Evolutionary conservation across 2,329 filamentous ascomycete genomes (phyloP), one percentile per base, ranked within the genome.

Genomic region (Chaetomium olivaceum): DNA sequence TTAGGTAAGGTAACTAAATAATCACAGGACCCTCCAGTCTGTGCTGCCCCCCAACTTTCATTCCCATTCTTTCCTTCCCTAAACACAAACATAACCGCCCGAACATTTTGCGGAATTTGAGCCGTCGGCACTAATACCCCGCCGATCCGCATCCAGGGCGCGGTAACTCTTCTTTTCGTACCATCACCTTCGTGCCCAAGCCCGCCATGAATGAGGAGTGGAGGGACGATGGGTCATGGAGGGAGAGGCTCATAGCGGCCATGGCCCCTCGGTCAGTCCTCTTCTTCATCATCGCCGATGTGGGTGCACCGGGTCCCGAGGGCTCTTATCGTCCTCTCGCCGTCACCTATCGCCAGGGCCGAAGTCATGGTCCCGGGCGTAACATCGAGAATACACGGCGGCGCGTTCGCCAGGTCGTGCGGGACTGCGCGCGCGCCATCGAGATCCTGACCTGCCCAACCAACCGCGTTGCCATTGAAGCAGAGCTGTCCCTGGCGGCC

Each of bases 351-450:
- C 39, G 39, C 39, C 39, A 46, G 16, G 39, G 39, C 39, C 39
- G 39, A n/a, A 1, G 39, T 21, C 52, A 19, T 21, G 52, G 52
- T 33, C 52, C 52, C 52, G 52, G 52, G 19, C 52, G 52, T 11
- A 12, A 21, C 16, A 55, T 55, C 27, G 52, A 55, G 52, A 33
- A 33, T 21, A 29, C 33, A 55, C 21, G 27, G 52, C 27, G 52
- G 27, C 52, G 52, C 52, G 52, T 55, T 29, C 52, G 52, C 27
- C 52, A 55, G 52, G 52, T 33, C 16, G 52, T 55, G 52, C 52
- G n/a, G 52, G 52, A 55, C 52, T 55, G 52, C 27, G 52, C 52
- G 52, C 27, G 52, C 52, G 52, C 52, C 52, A 29, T 55, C 16
- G 52, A 55, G 14, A n/a, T 55, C 12, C 51, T 55, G 51, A 55